Conservation (phyloP, 495 filamentous ascomycete genomes). For the Cercophora sp. region DNA sequence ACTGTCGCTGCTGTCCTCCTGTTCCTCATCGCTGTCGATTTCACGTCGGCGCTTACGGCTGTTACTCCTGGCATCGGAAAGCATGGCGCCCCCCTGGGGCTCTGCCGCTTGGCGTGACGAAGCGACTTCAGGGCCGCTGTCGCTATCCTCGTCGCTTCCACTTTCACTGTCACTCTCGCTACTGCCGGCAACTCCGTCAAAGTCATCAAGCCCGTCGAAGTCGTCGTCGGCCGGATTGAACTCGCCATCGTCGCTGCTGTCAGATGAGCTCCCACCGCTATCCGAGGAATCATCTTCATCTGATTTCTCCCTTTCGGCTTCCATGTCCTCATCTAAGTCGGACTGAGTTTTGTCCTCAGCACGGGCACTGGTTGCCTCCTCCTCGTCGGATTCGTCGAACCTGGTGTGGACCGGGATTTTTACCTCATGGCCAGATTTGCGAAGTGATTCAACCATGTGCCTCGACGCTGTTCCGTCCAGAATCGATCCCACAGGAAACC, state of each 20-base stretch:
- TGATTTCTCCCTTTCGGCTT: conserved; percentile 6
- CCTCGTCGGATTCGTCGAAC: conserved; percentile 29
- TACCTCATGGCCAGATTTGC: conserved; percentile 23
- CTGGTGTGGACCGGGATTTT: conserved; percentile 30
- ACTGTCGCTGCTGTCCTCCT: conserved; percentile 8
- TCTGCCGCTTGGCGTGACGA: conserved; percentile 6
- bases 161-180: conserved; percentile 17
- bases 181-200: background rate
- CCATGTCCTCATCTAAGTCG: background rate
- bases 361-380: background rate
- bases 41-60: background rate
- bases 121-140: conserved; percentile 20
- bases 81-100: background rate
- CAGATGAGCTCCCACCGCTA: conserved; percentile 6
- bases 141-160: conserved; percentile 13
- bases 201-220: conserved; percentile 12
- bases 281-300: background rate
- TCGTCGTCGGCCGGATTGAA: conserved; percentile 18
- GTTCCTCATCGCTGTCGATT: conserved; percentile 7
- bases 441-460: conserved; percentile 33
- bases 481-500: conserved; percentile 49
- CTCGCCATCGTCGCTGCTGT: background rate
- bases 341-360: background rate
- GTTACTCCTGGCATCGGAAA: too few species aligned
- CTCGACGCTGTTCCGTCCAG: conserved; percentile 36